These are phyloP conservation scores for Pleurotus ostreatus DNA, from an alignment of 768 basidiomycete species.

Conservation along the genomic window DNA sequence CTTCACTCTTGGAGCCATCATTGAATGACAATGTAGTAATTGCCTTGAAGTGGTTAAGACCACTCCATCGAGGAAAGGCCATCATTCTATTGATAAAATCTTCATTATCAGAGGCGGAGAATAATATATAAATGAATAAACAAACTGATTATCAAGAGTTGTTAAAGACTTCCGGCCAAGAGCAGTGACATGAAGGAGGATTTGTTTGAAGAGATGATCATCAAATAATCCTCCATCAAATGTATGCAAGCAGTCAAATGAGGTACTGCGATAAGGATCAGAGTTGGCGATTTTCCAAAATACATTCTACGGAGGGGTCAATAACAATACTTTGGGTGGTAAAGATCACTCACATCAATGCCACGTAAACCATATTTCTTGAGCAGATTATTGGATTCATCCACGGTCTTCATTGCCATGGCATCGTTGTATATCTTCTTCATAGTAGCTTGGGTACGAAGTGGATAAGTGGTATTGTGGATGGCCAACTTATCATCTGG, in stretches of 20 bases:
- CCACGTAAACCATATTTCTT: constrained; percentile 17
- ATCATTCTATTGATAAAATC: constrained; percentile 17
- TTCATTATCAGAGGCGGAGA: background rate
- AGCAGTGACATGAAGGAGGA: constrained; percentile 18
- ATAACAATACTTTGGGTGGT: constrained; percentile 1
- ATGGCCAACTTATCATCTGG: constrained; percentile 20
- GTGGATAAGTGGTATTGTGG: constrained; percentile 12
- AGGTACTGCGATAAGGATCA: constrained; percentile 27
- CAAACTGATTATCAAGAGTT: constrained; percentile 22
- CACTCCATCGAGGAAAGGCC: constrained; percentile 27
- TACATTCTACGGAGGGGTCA: constrained; percentile 26
- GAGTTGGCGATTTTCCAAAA: constrained; percentile 33
- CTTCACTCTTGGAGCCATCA: constrained; percentile 31
- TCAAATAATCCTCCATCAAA: constrained; percentile 27
- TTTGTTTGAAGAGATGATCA: constrained; percentile 24
- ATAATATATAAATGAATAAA: constrained; percentile 2
- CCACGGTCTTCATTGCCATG: constrained; percentile 2
- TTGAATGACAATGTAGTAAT: constrained; percentile 23
- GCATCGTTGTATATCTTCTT: constrained; percentile 13
- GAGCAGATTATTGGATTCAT: constrained; percentile 11
- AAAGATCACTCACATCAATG: constrained; percentile 17
- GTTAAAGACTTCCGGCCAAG: constrained; percentile 13
- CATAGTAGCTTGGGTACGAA: constrained; percentile 15
- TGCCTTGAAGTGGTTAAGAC: constrained; percentile 26
- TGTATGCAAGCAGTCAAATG: constrained; percentile 36